Conservation (phyloP, 768 basidiomycete species). For the Xerocomellus amylosporus region DNA sequence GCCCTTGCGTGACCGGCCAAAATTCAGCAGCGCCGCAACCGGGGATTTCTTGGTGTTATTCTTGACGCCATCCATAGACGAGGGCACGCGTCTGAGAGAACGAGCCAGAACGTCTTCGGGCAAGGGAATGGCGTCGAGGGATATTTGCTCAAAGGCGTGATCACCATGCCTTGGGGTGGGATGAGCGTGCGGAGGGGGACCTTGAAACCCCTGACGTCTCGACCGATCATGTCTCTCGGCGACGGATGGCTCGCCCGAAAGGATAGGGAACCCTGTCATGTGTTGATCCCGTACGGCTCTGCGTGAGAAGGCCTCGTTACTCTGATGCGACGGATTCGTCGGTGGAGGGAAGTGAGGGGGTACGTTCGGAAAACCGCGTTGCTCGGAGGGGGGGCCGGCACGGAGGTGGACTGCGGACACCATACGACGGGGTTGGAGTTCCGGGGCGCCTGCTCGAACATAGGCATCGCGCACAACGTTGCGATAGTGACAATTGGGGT, state of each 20-base stretch:
- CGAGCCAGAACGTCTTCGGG: conserved; percentile 2
- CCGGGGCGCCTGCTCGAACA: background rate
- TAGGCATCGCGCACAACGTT: conserved; percentile 17
- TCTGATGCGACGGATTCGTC: background rate
- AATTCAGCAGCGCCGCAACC: conserved; percentile 5
- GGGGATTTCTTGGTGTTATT: conserved; percentile 2
- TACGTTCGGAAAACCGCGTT: background rate
- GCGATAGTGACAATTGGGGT: conserved; percentile 28
- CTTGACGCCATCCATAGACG: conserved; percentile 4
- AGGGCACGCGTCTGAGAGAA: conserved; percentile 10
- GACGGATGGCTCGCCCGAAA: background rate
- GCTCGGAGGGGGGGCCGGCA: background rate
- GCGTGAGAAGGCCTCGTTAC: no score
- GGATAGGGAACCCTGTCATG: no score
- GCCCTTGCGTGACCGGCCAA: background rate
- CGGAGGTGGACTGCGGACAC: conserved; percentile 10
- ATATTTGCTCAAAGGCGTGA: conserved; percentile 4
- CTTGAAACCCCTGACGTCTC: conserved; percentile 1
- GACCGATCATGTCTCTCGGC: background rate
- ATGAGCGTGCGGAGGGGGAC: background rate
- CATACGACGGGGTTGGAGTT: conserved; percentile 7
- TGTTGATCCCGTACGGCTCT: no score
- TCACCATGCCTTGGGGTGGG: background rate
- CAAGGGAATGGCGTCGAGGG: conserved; percentile 11
- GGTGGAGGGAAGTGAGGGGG: background rate